Evolutionary conservation across 1,284 basidiomycete species (phyloP), one percentile per base, ranked within the genome.

Genomic region (Cutaneotrichosporon sp.): DNA sequence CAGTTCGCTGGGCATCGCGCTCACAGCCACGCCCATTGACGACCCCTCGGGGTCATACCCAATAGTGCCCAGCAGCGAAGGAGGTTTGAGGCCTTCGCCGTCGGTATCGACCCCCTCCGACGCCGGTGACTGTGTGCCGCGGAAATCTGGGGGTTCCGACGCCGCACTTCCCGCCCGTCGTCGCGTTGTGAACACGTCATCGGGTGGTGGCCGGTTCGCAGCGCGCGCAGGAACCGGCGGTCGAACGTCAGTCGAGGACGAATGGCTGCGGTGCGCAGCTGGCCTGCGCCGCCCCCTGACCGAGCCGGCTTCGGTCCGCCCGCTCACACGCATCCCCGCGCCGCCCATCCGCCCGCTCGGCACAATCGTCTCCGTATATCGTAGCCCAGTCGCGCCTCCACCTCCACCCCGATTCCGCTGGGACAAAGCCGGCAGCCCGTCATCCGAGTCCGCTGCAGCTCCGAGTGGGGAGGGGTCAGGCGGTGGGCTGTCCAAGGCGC

Each of bases 301-400:
- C 27, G 42, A 44, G 26, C 16, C 27, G 11, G 17, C 12, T 14
- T 44, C 42, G 8, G 24, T 47, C 22, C 29, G 48, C 22, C 16
- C 48, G 16, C 20, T 56, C 5, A 88, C 84, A 20, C 86, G 79
- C 75, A 88, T 80, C 0, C 88, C 87, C 1, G 83, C 71, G 0
- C 79, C 84, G 4, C 84, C 84, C 0, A 79, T 77, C 27, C 79
- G 69, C 2, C 71, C 78, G 14, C 79, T 78, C 2, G 82, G 86
- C 79, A 91, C 84, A 64, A 94, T 93, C 1, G 90, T 94, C 63
- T 86, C 83, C 5, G 86, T 87, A 68, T 92, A 86, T 63, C 85
- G 87, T 57, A 93, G 78, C 4, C 81, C 79, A 1, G 78, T 76
- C 0, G 84, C 82, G 16, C 64, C 68, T 25, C 60, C 59, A 25